Evolutionary conservation across 441 rosid species (phyloP).

Genomic region (Gossypium schwendimanii): DNA sequence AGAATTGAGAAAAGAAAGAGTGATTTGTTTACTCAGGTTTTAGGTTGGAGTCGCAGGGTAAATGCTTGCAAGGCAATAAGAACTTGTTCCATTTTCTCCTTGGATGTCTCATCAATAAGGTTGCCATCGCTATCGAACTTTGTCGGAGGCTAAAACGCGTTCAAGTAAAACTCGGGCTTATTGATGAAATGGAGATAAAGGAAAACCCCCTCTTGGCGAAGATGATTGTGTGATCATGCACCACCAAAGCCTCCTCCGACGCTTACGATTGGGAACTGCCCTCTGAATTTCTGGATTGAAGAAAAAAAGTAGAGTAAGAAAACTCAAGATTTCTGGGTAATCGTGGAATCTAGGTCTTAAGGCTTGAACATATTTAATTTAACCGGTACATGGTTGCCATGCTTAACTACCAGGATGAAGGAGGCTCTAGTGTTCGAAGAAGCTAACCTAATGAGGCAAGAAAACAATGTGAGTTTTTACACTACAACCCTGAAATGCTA

Average conservation of each 20-base stretch:
- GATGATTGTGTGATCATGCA: conserved; percentile 53
- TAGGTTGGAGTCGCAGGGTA: conserved; percentile 41
- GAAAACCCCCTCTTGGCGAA: conserved; percentile 67
- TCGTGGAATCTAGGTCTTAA: no score
- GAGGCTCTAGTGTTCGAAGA: no score
- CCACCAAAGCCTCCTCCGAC: conserved; percentile 52
- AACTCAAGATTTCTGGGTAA: no score
- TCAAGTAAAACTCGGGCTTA: conserved; percentile 59
- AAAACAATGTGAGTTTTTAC: no score
- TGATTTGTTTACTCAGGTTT: conserved; percentile 12
- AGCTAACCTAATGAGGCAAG: no score
- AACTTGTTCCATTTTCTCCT: conserved; percentile 38
- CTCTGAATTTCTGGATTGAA: no score
- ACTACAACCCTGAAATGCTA: no score
- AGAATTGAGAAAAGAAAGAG: not conserved
- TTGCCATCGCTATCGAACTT: conserved; percentile 59
- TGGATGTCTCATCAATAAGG: conserved; percentile 41
- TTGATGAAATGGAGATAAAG: conserved; percentile 78
- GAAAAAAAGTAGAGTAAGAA: no score
- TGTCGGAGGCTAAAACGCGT: conserved; percentile 55
- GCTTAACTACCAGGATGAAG: no score
- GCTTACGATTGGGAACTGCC: conserved; percentile 28
- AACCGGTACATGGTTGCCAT: no score
- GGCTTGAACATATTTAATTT: no score
- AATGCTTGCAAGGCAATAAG: conserved; percentile 48